Conservation (phyloP, 2,329 filamentous ascomycete genomes). For the Claviceps monticola region DNA sequence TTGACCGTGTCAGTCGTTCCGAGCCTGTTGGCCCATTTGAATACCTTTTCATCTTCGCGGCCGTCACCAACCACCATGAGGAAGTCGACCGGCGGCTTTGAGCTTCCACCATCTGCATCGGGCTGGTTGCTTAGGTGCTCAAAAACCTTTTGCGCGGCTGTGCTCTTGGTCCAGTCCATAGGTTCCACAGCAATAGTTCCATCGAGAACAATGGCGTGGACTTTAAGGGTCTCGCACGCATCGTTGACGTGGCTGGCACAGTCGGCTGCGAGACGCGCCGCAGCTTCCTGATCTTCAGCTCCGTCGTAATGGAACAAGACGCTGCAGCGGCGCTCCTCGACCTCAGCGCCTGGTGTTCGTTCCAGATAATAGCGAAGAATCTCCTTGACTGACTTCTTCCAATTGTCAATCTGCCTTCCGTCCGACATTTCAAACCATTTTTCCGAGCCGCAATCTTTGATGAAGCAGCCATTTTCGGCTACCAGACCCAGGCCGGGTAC, state of each 20-base stretch:
- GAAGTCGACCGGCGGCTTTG: slow-evolving; percentile 55
- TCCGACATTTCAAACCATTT: slow-evolving; percentile 72
- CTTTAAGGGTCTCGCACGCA: slow-evolving; percentile 67
- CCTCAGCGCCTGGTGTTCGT: slow-evolving; percentile 72
- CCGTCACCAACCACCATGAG: slow-evolving; percentile 82
- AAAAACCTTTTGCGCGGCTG: slow-evolving; percentile 64
- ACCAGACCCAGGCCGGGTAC: slow-evolving; percentile 79
- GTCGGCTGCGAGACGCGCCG: slow-evolving; percentile 69
- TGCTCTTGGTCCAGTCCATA: slow-evolving; percentile 75
- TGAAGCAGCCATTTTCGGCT: slow-evolving; percentile 87
- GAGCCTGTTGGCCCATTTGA: slow-evolving; percentile 82
- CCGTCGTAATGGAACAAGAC: slow-evolving; percentile 83
- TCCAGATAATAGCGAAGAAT: slow-evolving; percentile 86
- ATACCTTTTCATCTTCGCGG: slow-evolving; percentile 85
- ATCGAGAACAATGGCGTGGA: slow-evolving; percentile 72
- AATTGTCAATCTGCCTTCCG: slow-evolving; percentile 51
- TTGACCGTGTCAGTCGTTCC: slow-evolving; percentile 42
- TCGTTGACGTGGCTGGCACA: slow-evolving; percentile 94
- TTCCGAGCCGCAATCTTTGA: slow-evolving; percentile 54
- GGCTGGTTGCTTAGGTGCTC: slow-evolving; percentile 34
- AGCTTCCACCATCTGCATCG: slow-evolving; percentile 14
- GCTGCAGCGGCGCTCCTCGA: slow-evolving; percentile 86
- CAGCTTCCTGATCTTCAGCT: slow-evolving; percentile 62
- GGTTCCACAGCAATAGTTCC: slow-evolving; percentile 75
- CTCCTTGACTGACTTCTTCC: slow-evolving; percentile 71